Conservation (phyloP, 306 rosid species). For the Vigna mungo region DNA sequence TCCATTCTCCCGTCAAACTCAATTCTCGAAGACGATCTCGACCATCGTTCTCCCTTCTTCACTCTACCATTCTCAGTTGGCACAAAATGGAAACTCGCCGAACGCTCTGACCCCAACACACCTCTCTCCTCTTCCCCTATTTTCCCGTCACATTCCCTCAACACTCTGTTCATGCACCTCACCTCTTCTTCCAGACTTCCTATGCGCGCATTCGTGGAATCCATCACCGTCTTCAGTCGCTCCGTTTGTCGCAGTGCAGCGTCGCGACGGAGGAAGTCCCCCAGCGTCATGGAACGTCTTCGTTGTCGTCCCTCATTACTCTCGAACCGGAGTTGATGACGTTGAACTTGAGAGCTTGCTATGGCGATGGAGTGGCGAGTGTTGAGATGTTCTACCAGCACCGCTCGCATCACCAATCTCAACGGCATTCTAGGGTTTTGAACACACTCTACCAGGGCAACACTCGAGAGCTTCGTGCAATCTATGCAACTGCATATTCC, state of each 20-base stretch:
- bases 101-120: constrained; percentile 43
- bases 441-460: constrained; percentile 56
- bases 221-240: constrained; percentile 56
- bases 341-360: constrained; percentile 3
- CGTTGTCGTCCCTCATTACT: background rate
- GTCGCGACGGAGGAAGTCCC: constrained; percentile 64
- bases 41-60: constrained; percentile 48
- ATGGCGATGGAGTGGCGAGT: constrained; percentile 61
- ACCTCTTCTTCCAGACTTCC: constrained; percentile 62
- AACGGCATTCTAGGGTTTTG: constrained; percentile 76
- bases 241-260: constrained; percentile 50
- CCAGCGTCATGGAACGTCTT: constrained; percentile 45
- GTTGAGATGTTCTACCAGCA: constrained; percentile 74
- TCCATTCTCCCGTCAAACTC: constrained; percentile 19
- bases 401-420: constrained; percentile 70
- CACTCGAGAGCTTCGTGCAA: constrained; percentile 64
- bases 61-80: constrained; percentile 38
- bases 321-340: background rate
- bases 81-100: constrained; percentile 64
- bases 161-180: constrained; percentile 50
- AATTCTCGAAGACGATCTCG: constrained; percentile 50
- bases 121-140: background rate
- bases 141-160: constrained; percentile 34
- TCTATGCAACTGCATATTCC: constrained; percentile 65
- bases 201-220: constrained; percentile 60